Percentiles rank a stretch among this genome's conserved stretches.
Conservation (phyloP, 73 alveolate species). For the Loxodes magnus region DNA sequence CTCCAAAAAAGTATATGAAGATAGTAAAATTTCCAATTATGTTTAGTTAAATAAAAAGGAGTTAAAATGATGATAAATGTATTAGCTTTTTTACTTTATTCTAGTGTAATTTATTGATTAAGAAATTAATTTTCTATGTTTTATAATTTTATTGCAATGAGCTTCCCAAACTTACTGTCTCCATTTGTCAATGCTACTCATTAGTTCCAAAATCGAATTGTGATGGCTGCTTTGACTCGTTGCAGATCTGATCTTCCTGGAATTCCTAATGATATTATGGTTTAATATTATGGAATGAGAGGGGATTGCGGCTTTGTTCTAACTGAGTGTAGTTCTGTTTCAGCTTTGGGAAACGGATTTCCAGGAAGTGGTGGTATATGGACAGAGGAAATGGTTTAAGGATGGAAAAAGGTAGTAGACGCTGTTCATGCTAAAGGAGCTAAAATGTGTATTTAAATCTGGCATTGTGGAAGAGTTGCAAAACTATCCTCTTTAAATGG, state of each 20-base stretch:
- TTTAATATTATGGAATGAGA: slow-evolving; percentile 19
- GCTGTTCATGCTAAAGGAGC: no score
- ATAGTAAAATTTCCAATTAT: no score
- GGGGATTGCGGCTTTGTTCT: slow-evolving; percentile 13
- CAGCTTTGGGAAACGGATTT: slow-evolving; percentile 24
- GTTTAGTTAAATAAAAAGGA: no score
- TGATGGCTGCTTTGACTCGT: slow-evolving; percentile 32
- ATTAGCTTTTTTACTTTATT: no score
- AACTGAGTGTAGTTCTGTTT: slow-evolving; percentile 4
- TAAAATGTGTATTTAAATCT: slow-evolving; percentile 12
- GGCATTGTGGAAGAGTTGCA: slow-evolving; percentile 30
- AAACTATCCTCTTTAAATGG: neutral
- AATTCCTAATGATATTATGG: slow-evolving; percentile 18
- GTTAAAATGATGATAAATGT: no score
- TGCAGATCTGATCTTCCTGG: slow-evolving; percentile 22
- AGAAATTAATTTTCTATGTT: no score
- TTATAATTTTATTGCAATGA: no score
- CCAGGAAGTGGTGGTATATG: slow-evolving; percentile 11
- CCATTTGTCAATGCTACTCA: no score
- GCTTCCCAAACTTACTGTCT: no score
- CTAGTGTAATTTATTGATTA: no score
- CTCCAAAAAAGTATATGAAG: no score
- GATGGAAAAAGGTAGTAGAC: slow-evolving; percentile 12
- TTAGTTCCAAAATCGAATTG: slow-evolving; percentile 29
- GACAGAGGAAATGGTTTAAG: slow-evolving; percentile 20